Evolutionary conservation across 169 alveolate genomes (phyloP), one percentile per base, ranked within the genome.

Genomic region (Cryptosporidium baileyi): DNA sequence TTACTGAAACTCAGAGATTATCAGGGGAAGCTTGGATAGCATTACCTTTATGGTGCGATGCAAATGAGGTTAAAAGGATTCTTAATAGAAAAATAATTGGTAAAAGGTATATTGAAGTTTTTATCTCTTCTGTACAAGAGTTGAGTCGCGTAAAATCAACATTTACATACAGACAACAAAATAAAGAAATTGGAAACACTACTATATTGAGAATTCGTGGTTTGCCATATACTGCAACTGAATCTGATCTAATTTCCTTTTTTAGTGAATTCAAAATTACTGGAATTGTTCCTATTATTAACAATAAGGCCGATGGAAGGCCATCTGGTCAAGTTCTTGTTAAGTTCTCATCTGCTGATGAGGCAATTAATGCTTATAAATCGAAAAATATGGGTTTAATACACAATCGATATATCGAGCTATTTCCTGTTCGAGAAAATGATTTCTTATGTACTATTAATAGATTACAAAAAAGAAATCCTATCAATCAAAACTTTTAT

Each of bases 1-100:
- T 47, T 11, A 65, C 40, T 51, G 49, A 45, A 26, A 51, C 44
- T 65, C 63, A 45, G 30, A 45, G 63, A 49, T 30, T 63, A 30
- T 65, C 81, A 15, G 81, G 81, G n/a, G 81, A 65, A 28, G 81
- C 63, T 2, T 65, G 81, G 61, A 22, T 65, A 22, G 40, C 49
- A 47, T 51, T 65, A n/a, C 81, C 81, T 47, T 44, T 17, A 17
- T 45, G 60, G 60, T 65, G 81, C n/a, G 49, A 65, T n/a, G 57
- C 34, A 2, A 45, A 45, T 51, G 63, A 65, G n/a, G 49, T 34
- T 13, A 61, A 65, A 13, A 65, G 81, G 6, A 36, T 65, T n/a
- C 61, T 65, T 17, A 47, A 65, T 26, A 49, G 63, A 24, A 45
- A 36, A 22, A 30, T 65, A 19, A 65, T 65, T 11, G 81, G 81